Evolutionary conservation across 371 early-diverging fungal genomes (phyloP).

Genomic region (Mucor racemosus): DNA sequence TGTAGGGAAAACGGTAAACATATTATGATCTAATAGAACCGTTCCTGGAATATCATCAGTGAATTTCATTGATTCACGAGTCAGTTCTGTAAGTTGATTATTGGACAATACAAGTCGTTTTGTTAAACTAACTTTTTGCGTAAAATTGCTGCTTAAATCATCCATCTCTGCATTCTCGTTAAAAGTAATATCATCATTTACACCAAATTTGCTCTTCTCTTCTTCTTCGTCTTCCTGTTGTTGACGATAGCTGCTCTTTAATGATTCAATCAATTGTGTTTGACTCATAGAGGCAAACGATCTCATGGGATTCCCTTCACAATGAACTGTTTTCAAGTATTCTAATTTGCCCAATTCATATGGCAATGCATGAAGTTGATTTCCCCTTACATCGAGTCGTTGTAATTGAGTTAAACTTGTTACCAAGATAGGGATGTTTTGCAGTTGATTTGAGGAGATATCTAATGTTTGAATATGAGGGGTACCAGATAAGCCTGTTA

Average conservation of each 20-base stretch:
- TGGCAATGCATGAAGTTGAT: conserved; percentile 58
- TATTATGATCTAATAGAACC: conserved; percentile 46
- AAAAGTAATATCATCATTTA: not conserved
- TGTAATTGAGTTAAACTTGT: conserved; percentile 45
- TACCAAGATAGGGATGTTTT: conserved; percentile 54
- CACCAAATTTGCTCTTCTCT: not conserved
- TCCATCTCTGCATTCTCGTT: conserved; percentile 4
- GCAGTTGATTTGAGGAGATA: conserved; percentile 65
- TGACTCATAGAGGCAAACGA: conserved; percentile 53
- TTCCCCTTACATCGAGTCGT: conserved; percentile 70
- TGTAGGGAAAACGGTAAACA: conserved; percentile 44
- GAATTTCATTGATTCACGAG: conserved; percentile 31
- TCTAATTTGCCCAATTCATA: conserved; percentile 59
- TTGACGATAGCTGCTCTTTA: conserved; percentile 36
- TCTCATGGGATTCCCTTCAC: conserved; percentile 65
- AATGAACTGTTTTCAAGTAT: conserved; percentile 52
- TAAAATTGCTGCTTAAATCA: not conserved
- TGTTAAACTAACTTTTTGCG: conserved; percentile 20
- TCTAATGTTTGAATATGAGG: conserved; percentile 67
- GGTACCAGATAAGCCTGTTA: conserved; percentile 25
- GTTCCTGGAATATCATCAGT: conserved; percentile 26
- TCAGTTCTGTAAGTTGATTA: conserved; percentile 41
- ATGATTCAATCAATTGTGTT: conserved; percentile 53
- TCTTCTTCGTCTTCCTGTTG: conserved; percentile 14
- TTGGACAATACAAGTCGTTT: conserved; percentile 49